Evolutionary conservation across 1,139 yeast species (phyloP).

Genomic region (Taphrina populina): DNA sequence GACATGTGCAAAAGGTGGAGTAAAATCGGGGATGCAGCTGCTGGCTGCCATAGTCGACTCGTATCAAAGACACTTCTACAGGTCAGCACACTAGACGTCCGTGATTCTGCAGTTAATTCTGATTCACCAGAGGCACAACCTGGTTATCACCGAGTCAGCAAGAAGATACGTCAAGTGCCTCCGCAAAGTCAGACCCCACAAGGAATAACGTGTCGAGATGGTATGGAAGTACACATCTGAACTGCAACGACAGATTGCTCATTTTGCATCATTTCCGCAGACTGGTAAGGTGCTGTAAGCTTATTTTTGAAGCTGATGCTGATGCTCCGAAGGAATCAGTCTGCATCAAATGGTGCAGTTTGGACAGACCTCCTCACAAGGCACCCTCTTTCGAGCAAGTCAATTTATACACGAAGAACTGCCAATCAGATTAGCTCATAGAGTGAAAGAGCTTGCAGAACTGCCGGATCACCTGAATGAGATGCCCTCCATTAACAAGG

Average conservation of each 20-base stretch:
- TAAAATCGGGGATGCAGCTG: too few species aligned
- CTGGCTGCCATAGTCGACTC: too few species aligned
- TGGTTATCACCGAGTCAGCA: too few species aligned
- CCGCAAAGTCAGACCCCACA: too few species aligned
- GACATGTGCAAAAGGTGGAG: too few species aligned
- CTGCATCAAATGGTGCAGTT: conserved; percentile 21
- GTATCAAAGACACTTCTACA: too few species aligned
- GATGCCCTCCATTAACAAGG: conserved; percentile 73
- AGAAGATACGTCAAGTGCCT: too few species aligned
- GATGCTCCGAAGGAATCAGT: conserved; percentile 2
- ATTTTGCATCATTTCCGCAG: conserved; percentile 72
- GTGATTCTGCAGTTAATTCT: too few species aligned
- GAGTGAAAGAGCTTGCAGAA: conserved; percentile 78
- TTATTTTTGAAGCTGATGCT: background rate
- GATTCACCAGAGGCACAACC: too few species aligned
- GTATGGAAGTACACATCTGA: conserved; percentile 31
- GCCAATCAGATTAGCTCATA: conserved; percentile 80
- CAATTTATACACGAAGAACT: conserved; percentile 73
- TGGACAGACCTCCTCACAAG: conserved; percentile 29
- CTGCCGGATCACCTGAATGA: conserved; percentile 73
- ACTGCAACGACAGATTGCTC: conserved; percentile 44
- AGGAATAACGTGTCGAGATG: conserved; percentile 8
- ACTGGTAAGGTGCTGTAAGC: conserved; percentile 50
- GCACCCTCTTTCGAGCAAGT: conserved; percentile 36
- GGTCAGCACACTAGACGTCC: too few species aligned